Percentiles rank a stretch among this genome's conserved stretches.
Conservation (phyloP, 2,329 filamentous ascomycete species). For the Fusarium aywerte region DNA sequence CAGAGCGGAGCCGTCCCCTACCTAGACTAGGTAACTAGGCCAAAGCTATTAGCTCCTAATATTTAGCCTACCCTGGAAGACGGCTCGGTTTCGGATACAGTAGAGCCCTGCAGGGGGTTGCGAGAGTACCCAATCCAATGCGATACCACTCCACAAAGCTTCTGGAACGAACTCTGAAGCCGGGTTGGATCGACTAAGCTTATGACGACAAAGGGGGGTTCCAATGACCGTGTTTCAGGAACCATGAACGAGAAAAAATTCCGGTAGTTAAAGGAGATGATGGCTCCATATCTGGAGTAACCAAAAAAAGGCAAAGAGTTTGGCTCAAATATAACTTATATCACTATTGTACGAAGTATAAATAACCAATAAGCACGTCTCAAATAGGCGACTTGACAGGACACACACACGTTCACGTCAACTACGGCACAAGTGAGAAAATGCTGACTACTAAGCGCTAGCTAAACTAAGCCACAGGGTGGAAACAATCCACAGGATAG, state of each 20-base stretch:
- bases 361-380: conserved; percentile 3
- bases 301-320: not conserved
- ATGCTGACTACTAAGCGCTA: not conserved
- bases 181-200: conserved; percentile 25
- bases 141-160: conserved; percentile 12
- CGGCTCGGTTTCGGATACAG: conserved; percentile 13
- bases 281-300: conserved; percentile 8
- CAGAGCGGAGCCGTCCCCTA: conserved; percentile 25
- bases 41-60: conserved; percentile 24
- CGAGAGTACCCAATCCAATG: not conserved
- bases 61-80: conserved; percentile 2
- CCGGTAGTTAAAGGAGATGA: conserved; percentile 11
- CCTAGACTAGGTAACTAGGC: too few species aligned
- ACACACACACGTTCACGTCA: not conserved
- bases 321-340: too few species aligned
- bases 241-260: conserved; percentile 17
- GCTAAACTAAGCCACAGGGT: not conserved
- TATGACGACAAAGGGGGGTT: conserved; percentile 28
- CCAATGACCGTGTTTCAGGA: conserved; percentile 16
- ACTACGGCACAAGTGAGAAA: conserved; percentile 16
- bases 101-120: conserved; percentile 3
- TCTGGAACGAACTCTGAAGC: conserved; percentile 18
- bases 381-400: not conserved
- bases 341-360: too few species aligned
- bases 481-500: not conserved